phyloP scores from a whole-genome alignment of 257 asterid genomes.

The Dorcoceras hygrometricum region DNA sequence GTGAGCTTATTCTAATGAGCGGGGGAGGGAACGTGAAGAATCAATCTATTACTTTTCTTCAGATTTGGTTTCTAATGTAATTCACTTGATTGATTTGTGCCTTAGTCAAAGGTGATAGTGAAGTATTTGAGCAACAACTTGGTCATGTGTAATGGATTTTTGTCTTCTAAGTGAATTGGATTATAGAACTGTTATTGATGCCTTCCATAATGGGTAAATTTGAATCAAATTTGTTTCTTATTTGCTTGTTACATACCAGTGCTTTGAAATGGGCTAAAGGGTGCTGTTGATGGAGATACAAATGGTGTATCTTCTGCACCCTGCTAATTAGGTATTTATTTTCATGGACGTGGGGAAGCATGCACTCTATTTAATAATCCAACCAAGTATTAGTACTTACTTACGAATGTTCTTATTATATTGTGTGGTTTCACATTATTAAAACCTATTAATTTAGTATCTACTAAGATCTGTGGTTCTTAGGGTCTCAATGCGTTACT shows the following conservation, averaged over 20 bases:
- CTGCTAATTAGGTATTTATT: constrained; percentile 4
- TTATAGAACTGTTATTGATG: neutral
- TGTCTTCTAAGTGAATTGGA: neutral
- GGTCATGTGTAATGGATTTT: neutral
- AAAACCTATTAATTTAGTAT: constrained; percentile 5
- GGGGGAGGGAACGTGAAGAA: neutral
- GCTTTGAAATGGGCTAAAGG: neutral
- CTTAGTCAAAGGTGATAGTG: neutral
- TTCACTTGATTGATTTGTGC: constrained; percentile 8
- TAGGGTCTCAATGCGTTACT: constrained; percentile 22
- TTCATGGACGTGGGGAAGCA: constrained; percentile 3
- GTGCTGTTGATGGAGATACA: constrained; percentile 6
- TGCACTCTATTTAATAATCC: neutral
- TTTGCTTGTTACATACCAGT: constrained; percentile 1
- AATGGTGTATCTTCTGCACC: constrained; percentile 39
- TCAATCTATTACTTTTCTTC: neutral
- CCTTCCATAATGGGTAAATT: neutral
- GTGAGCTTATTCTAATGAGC: neutral
- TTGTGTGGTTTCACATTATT: neutral
- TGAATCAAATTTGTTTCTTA: neutral
- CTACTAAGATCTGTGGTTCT: constrained; percentile 8
- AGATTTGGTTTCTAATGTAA: neutral
- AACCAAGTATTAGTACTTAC: too few species aligned
- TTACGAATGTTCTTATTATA: neutral
- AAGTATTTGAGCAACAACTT: neutral